These are phyloP conservation scores for Usnea hakonensis DNA, from an alignment of 495 filamentous ascomycete genomes.

Conservation along the genomic window DNA sequence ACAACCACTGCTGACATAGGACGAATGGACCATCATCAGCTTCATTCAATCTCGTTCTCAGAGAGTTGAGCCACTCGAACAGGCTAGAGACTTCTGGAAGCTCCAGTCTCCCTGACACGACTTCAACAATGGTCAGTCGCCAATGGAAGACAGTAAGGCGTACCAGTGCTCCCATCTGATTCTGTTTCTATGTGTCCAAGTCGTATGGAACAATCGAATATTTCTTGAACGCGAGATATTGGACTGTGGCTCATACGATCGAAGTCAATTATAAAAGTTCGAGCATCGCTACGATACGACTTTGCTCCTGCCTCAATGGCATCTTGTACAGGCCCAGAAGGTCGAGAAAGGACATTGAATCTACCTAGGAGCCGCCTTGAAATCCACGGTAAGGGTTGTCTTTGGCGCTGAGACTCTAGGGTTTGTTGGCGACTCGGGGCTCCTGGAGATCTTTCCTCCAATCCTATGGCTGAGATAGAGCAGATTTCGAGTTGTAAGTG, in stretches of 20 bases:
- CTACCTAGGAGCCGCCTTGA: not conserved
- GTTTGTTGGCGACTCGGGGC: not conserved
- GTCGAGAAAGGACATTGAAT: not conserved
- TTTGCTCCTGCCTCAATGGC: not conserved
- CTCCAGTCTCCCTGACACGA: not conserved
- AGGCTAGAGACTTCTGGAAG: not conserved
- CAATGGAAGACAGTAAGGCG: not conserved
- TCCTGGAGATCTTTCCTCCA: not conserved
- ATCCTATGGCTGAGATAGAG: too few relatives aligned
- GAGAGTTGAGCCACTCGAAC: slow-evolving; percentile 3
- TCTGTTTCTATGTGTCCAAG: not conserved
- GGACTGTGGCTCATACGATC: not conserved
- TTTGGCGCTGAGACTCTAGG: not conserved
- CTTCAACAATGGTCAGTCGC: not conserved
- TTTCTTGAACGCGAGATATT: not conserved
- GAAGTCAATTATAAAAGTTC: not conserved
- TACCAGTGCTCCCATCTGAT: not conserved
- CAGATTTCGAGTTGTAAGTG: too few relatives aligned
- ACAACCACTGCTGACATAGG: not conserved
- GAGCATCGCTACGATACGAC: not conserved
- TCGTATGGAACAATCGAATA: not conserved
- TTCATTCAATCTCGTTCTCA: not conserved
- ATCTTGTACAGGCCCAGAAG: not conserved
- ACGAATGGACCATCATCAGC: not conserved
- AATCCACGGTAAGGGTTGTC: not conserved